These are phyloP conservation scores for Penicillium sp. DNA, from an alignment of 2,329 filamentous ascomycete genomes.

Conservation along the genomic window DNA sequence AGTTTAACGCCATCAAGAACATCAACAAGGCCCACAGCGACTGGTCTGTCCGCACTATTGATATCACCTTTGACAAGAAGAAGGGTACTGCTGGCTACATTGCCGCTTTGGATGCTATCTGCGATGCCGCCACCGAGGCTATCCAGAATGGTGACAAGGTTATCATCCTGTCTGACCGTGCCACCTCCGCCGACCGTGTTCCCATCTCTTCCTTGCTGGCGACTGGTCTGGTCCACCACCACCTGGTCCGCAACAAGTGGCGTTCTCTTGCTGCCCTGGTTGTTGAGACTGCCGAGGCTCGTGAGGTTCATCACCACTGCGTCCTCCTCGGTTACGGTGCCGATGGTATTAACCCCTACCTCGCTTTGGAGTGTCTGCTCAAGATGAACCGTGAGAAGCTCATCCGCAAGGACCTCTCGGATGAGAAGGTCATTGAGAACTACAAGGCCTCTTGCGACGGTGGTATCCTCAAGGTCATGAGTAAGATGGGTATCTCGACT, in stretches of 20 bases:
- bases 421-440: slow-evolving; percentile 85
- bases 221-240: slow-evolving; percentile 92
- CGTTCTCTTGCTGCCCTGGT: slow-evolving; percentile 83
- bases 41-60: slow-evolving; percentile 88
- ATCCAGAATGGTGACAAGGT: slow-evolving; percentile 83
- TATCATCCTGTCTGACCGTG: slow-evolving; percentile 86
- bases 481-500: slow-evolving; percentile 98
- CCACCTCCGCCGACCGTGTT: slow-evolving; percentile 78
- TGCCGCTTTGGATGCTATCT: slow-evolving; percentile 84
- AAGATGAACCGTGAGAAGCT: slow-evolving; percentile 94
- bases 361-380: slow-evolving; percentile 93
- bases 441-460: slow-evolving; percentile 97
- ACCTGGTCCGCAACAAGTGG: slow-evolving; percentile 95
- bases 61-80: slow-evolving; percentile 88
- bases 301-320: slow-evolving; percentile 98
- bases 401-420: slow-evolving; percentile 83
- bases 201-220: slow-evolving; percentile 83
- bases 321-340: slow-evolving; percentile 95
- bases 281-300: slow-evolving; percentile 90
- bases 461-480: slow-evolving; percentile 98
- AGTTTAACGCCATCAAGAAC: slow-evolving; percentile 85
- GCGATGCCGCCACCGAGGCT: slow-evolving; percentile 77
- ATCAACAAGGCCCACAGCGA: slow-evolving; percentile 70
- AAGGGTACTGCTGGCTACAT: slow-evolving; percentile 83
- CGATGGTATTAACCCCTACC: slow-evolving; percentile 91